A percentile compares a stretch with the other conserved stretches of the same genome.
Conservation (phyloP, 2,329 filamentous ascomycete species). For the Fusarium cicatricum region DNA sequence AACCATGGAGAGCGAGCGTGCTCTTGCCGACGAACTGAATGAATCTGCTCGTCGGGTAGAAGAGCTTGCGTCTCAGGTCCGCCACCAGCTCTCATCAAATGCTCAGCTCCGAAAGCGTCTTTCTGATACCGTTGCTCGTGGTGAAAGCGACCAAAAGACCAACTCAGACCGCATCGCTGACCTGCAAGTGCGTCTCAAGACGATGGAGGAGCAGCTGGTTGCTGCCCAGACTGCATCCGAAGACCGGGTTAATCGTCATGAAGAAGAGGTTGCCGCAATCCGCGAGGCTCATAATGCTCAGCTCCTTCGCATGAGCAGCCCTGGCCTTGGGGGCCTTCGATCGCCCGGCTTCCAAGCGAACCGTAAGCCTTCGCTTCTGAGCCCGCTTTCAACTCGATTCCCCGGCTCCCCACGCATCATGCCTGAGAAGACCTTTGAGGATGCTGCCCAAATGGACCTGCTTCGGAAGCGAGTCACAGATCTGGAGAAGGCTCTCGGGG, state of each 20-base stretch:
- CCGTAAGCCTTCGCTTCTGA: constrained; percentile 47
- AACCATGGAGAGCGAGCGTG: constrained; percentile 67
- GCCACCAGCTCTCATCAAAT: constrained; percentile 82
- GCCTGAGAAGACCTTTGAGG: constrained; percentile 72
- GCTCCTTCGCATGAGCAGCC: constrained; percentile 73
- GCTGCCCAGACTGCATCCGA: constrained; percentile 87
- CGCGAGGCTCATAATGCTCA: constrained; percentile 81
- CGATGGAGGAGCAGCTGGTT: constrained; percentile 84
- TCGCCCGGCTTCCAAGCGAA: constrained; percentile 45
- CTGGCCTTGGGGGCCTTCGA: constrained; percentile 43
- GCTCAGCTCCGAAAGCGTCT: constrained; percentile 78
- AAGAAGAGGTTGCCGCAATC: constrained; percentile 81
- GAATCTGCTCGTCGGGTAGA: constrained; percentile 81
- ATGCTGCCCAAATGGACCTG: constrained; percentile 76
- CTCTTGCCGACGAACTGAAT: constrained; percentile 73
- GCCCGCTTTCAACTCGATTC: constrained; percentile 49
- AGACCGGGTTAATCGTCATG: constrained; percentile 81
- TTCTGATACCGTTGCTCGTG: constrained; percentile 79
- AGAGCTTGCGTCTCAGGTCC: constrained; percentile 79
- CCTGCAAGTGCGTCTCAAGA: constrained; percentile 81
- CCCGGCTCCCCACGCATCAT: constrained; percentile 54
- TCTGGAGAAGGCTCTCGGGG: constrained; percentile 75
- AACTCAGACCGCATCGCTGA: constrained; percentile 84
- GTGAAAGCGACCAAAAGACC: constrained; percentile 82
- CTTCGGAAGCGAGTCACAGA: constrained; percentile 83